A percentile compares a stretch with the other conserved stretches of the same genome.
Evolutionary conservation across 2,329 filamentous ascomycete species (phyloP).

Genomic region (Aspergillus brasiliensis): DNA sequence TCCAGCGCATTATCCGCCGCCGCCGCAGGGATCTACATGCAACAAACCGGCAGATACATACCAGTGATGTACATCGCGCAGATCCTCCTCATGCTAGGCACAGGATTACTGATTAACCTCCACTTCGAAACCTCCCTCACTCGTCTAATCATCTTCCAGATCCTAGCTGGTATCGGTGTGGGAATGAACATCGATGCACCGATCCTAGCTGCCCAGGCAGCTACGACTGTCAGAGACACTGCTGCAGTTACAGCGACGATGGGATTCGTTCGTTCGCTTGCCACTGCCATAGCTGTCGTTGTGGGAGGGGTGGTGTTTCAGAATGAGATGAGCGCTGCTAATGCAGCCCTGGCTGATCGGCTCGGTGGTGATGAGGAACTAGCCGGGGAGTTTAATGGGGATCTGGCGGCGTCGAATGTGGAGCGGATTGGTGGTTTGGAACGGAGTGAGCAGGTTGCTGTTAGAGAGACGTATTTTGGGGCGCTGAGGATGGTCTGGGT

Average conservation of each 20-base stretch:
- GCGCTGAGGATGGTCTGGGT: neutral
- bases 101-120: conserved; percentile 50
- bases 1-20: conserved; percentile 48
- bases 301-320: conserved; percentile 79
- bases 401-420: neutral
- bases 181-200: conserved; percentile 59
- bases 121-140: conserved; percentile 35
- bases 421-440: neutral
- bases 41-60: conserved; percentile 51
- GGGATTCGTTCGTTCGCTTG: conserved; percentile 65
- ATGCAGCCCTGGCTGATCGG: neutral
- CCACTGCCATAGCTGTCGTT: conserved; percentile 68
- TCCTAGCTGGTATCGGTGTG: conserved; percentile 54
- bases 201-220: conserved; percentile 59
- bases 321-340: conserved; percentile 48
- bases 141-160: conserved; percentile 49
- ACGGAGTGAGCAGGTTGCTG: neutral
- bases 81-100: conserved; percentile 46
- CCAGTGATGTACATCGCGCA: conserved; percentile 50
- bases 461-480: neutral
- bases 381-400: neutral
- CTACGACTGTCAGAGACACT: conserved; percentile 51
- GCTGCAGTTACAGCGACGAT: conserved; percentile 57
- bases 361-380: neutral
- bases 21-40: conserved; percentile 49